phyloP scores from a whole-genome alignment of 306 rosid genomes.

The Pachyrhizus erosus region DNA sequence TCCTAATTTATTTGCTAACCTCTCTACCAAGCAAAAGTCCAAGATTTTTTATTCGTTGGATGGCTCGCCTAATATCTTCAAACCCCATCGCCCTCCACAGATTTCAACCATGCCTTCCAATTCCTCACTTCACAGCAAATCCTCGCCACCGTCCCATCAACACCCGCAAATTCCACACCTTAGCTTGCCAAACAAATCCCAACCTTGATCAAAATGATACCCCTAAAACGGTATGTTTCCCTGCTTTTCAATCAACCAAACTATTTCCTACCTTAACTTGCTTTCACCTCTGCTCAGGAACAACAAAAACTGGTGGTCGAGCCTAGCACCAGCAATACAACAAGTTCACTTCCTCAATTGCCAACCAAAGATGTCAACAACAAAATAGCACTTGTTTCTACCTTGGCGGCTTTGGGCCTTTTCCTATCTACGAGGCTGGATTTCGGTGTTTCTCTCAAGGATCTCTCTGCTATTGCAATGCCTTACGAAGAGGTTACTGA shows the following conservation, averaged over 20 bases:
- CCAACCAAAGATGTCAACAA: slow-evolving; percentile 71
- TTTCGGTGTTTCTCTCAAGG: slow-evolving; percentile 93
- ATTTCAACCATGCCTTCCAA: slow-evolving; percentile 58
- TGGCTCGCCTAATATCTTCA: slow-evolving; percentile 72
- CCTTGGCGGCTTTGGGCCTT: slow-evolving; percentile 78
- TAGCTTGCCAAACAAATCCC: slow-evolving; percentile 70
- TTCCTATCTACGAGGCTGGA: slow-evolving; percentile 76
- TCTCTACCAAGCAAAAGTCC: background rate
- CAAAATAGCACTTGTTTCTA: slow-evolving; percentile 69
- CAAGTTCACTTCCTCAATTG: slow-evolving; percentile 58
- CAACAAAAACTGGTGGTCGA: slow-evolving; percentile 48
- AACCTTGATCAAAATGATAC: slow-evolving; percentile 46
- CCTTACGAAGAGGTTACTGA: slow-evolving; percentile 83
- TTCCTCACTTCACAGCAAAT: slow-evolving; percentile 37
- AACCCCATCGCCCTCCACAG: slow-evolving; percentile 67
- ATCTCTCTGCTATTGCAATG: slow-evolving; percentile 79
- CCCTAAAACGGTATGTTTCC: slow-evolving; percentile 51
- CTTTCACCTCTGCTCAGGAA: slow-evolving; percentile 22
- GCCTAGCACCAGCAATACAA: slow-evolving; percentile 43
- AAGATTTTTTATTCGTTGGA: background rate
- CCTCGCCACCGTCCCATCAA: slow-evolving; percentile 30
- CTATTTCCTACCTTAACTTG: background rate
- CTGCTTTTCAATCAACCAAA: background rate
- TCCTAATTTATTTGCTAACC: background rate
- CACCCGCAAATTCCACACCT: slow-evolving; percentile 50